Conservation (phyloP, 2,329 filamentous ascomycete genomes). For the Basipetospora chlamydospora region DNA sequence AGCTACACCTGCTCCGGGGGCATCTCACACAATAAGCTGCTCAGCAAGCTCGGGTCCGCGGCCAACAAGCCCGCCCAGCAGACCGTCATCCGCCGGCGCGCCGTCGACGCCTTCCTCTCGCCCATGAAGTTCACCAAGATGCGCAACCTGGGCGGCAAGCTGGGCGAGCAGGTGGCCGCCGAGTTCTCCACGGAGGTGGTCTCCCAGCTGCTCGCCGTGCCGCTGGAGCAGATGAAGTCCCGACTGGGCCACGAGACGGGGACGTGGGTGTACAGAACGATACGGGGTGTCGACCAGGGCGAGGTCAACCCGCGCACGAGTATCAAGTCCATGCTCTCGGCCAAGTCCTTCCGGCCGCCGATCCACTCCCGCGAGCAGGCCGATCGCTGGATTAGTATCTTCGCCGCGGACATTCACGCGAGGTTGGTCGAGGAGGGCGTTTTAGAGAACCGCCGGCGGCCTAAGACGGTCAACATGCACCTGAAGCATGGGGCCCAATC, state of each 20-base stretch:
- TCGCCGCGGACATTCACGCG: conserved; percentile 79
- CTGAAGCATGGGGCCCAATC: conserved; percentile 61
- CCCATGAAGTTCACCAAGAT: conserved; percentile 92
- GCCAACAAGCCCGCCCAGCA: conserved; percentile 91
- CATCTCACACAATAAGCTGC: conserved; percentile 81
- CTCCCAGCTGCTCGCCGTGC: conserved; percentile 55
- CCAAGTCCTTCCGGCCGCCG: conserved; percentile 81
- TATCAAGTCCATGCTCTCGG: conserved; percentile 94
- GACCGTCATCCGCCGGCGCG: conserved; percentile 81
- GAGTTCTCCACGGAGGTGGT: conserved; percentile 70
- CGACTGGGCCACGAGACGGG: conserved; percentile 76
- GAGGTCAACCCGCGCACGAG: conserved; percentile 85
- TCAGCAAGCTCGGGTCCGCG: conserved; percentile 83
- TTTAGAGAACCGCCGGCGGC: conserved; percentile 71
- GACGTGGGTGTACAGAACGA: conserved; percentile 68
- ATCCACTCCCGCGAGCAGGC: conserved; percentile 70
- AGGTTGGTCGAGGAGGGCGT: conserved; percentile 84
- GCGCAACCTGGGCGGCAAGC: conserved; percentile 83
- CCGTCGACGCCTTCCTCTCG: conserved; percentile 62
- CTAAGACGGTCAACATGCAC: conserved; percentile 74
- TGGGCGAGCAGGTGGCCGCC: conserved; percentile 75
- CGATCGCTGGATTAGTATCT: conserved; percentile 76
- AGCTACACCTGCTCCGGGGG: conserved; percentile 88
- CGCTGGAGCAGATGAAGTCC: conserved; percentile 61
- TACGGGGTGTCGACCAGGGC: conserved; percentile 72